phyloP scores from a whole-genome alignment of 495 filamentous ascomycete species.

The Physcia stellaris region DNA sequence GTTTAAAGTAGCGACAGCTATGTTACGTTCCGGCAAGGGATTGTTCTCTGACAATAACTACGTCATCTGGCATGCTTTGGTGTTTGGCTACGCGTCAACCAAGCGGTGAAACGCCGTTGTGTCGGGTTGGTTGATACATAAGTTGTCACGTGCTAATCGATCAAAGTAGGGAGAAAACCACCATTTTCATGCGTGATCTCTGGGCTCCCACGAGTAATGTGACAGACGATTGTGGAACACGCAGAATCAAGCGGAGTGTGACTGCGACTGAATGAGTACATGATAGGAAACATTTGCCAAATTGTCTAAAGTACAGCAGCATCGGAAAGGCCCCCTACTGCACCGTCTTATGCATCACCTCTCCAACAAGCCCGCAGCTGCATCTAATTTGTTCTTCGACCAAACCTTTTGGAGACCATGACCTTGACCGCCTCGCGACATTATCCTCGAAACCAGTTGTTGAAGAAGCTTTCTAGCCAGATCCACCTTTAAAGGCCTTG shows the following conservation, averaged over 20 bases:
- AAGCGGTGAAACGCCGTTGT: too few relatives aligned
- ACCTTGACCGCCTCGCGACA: conserved; percentile 1
- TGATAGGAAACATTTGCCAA: conserved; percentile 15
- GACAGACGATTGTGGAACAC: conserved; percentile 3
- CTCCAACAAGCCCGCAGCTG: neutral
- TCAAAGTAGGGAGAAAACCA: neutral
- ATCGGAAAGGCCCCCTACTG: conserved; percentile 13
- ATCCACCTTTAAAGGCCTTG: conserved; percentile 95
- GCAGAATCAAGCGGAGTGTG: conserved; percentile 15
- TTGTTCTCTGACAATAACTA: too few relatives aligned
- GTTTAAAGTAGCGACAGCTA: too few relatives aligned
- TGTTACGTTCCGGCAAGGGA: too few relatives aligned
- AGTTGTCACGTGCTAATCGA: neutral
- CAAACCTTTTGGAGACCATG: neutral
- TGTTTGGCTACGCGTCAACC: too few relatives aligned
- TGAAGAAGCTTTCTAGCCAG: conserved; percentile 48
- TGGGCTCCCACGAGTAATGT: neutral
- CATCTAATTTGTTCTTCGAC: neutral
- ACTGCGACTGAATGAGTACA: conserved; percentile 16
- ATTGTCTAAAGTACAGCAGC: conserved; percentile 19
- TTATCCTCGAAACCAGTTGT: neutral
- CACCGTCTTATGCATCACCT: conserved; percentile 11
- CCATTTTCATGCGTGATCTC: neutral
- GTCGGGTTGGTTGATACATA: conserved; percentile 8
- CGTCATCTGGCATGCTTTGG: too few relatives aligned